Conservation (phyloP, 257 asterid species). For the Agastache rugosa region DNA sequence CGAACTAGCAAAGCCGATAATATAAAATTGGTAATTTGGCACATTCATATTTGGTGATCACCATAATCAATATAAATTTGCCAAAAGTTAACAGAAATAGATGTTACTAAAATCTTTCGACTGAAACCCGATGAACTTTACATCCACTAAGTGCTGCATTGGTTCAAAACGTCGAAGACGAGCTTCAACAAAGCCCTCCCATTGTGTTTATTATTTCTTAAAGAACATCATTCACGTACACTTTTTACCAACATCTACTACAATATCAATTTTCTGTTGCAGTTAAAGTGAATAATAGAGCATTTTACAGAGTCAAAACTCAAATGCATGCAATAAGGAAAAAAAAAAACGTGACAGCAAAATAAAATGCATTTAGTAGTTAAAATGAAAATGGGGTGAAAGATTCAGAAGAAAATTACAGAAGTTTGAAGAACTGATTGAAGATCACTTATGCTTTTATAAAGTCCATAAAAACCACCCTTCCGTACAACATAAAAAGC, state of each 20-base stretch:
- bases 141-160: background rate
- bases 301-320: constrained; percentile 19
- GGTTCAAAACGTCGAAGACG: background rate
- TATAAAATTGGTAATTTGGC: background rate
- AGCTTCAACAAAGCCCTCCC: background rate
- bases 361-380: background rate
- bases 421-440: constrained; percentile 75
- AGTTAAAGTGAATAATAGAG: background rate
- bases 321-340: constrained; percentile 25
- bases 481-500: constrained; percentile 85
- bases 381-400: background rate
- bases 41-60: background rate
- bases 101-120: background rate
- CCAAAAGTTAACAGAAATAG: background rate
- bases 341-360: constrained; percentile 1
- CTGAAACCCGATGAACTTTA: background rate
- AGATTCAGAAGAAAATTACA: constrained; percentile 47
- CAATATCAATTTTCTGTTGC: background rate
- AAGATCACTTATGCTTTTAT: constrained; percentile 84
- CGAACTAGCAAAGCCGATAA: background rate
- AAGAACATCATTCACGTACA: background rate
- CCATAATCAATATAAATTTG: background rate
- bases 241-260: constrained; percentile 3
- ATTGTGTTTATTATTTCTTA: background rate
- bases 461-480: constrained; percentile 76